Evolutionary conservation across 257 asterid genomes (phyloP).

Genomic region (Solanum ahanhuiri): DNA sequence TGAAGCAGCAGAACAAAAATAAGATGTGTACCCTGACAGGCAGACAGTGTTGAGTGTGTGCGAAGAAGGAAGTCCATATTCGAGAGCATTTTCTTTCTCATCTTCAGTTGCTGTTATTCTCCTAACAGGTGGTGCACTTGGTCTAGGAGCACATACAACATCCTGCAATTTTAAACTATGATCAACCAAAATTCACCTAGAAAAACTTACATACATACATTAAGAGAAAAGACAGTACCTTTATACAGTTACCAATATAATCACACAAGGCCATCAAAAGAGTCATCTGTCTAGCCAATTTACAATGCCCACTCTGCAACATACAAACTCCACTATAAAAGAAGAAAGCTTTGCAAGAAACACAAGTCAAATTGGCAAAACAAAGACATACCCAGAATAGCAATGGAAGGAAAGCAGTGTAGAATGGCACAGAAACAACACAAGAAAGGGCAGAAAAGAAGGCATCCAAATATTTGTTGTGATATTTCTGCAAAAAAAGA

Average conservation of each 20-base stretch:
- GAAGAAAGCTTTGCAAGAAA: not conserved
- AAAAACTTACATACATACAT: not conserved
- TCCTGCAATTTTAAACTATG: slow-evolving; percentile 32
- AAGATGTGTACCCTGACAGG: slow-evolving; percentile 63
- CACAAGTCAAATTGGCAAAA: not conserved
- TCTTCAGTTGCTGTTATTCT: slow-evolving; percentile 76
- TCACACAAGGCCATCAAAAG: slow-evolving; percentile 88
- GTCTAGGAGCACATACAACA: slow-evolving; percentile 86
- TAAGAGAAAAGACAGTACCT: slow-evolving; percentile 15
- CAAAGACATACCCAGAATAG: slow-evolving; percentile 71
- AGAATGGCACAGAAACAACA: slow-evolving; percentile 94
- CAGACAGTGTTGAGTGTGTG: slow-evolving; percentile 95
- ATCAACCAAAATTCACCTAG: not conserved
- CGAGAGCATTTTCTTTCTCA: slow-evolving; percentile 84
- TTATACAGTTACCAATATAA: slow-evolving; percentile 70
- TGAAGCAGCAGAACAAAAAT: not conserved
- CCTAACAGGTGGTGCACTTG: slow-evolving; percentile 64
- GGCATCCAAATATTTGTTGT: slow-evolving; percentile 53
- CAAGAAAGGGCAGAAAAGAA: slow-evolving; percentile 73
- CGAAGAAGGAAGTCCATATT: slow-evolving; percentile 89
- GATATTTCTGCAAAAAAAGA: slow-evolving; percentile 57
- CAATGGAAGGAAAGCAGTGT: slow-evolving; percentile 89
- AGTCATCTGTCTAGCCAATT: slow-evolving; percentile 94
- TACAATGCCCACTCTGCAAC: slow-evolving; percentile 79
- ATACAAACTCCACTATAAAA: not conserved